Evolutionary conservation across 108 stramenopile genomes (phyloP), one percentile per base, ranked within the genome.

Genomic region (Cyclotella choctawhatcheeana): DNA sequence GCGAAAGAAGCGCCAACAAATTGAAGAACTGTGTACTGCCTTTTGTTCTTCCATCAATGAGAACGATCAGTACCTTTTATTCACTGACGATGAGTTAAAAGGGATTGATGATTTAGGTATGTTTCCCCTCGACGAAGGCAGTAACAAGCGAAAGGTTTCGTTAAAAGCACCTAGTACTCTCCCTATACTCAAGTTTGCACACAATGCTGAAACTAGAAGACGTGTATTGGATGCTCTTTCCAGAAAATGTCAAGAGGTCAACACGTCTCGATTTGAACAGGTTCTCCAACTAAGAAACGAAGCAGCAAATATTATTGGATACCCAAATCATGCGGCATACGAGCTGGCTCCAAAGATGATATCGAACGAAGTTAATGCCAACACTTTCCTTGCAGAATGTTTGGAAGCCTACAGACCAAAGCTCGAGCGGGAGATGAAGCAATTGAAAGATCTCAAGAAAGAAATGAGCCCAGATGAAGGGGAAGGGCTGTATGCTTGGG

Each of bases 21-120:
- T 70, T 10, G 58, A 70, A 35, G 56, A 47, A 32, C 24, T 45
- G 22, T 70, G 58, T 30, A 70, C 59, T 6, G 69, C 58, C 13
- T 70, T 70, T 25, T 59, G 58, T 21, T 35, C 69, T 14, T 44
- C 31, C 31, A 59, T 70, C 58, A 70, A 70, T 53, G 62, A 63
- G 30, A 37, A 51, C 20, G 40, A 50, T 10, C 18, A 32, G 2
- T 18, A 17, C 7, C 17, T 64, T 10, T 29, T 64, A 27, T 60
- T 60, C 33, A 52, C 71, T n/a, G 63, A 51, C 5, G 45, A 73
- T 31, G 71, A 73, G 6, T 30, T 64, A 13, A 55, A 64, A 25
- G 71, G 47, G 12, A 34, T 63, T 12, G 43, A 25, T 24, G 60
- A 52, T 63, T 21, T 73, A 53, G 47, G 34, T 43, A 5, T 25